These are phyloP conservation scores for Acanthamoeba culbertsoni DNA, from an alignment of 208 protist species.

Conservation along the genomic window DNA sequence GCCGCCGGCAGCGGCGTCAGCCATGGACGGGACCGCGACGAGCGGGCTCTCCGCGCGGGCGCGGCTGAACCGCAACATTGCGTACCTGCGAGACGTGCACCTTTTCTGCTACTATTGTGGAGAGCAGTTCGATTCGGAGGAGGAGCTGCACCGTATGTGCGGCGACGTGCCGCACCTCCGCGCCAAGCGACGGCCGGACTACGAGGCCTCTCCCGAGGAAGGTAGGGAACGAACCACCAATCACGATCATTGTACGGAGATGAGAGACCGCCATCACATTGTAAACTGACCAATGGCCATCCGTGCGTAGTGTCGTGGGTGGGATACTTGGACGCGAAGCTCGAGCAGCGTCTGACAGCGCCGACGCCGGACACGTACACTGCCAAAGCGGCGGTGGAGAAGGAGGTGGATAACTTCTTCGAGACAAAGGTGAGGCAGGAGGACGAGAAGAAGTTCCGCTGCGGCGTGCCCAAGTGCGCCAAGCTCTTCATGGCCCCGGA, in stretches of 20 bases:
- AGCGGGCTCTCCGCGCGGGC: background rate
- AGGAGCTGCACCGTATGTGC: constrained; percentile 8
- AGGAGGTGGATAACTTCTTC: background rate
- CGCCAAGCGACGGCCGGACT: background rate
- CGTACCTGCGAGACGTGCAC: constrained; percentile 30
- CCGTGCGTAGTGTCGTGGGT: background rate
- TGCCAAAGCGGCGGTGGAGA: background rate
- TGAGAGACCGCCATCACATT: no score
- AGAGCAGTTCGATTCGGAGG: constrained; percentile 49
- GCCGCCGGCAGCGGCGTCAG: background rate
- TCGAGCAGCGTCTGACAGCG: background rate
- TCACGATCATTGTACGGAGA: no score
- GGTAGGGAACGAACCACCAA: no score
- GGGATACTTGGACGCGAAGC: background rate
- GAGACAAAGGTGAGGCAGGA: background rate
- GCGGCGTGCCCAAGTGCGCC: background rate
- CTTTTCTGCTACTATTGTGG: constrained; percentile 57
- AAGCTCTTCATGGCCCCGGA: background rate
- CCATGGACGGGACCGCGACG: background rate
- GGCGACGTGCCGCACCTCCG: constrained; percentile 18
- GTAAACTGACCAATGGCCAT: no score
- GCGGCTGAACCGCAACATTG: constrained; percentile 3
- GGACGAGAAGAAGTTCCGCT: background rate
- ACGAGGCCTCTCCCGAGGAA: background rate
- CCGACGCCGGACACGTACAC: background rate